These are phyloP conservation scores for Poteriospumella lacustris DNA, from an alignment of 108 stramenopile species.

Conservation along the genomic window DNA sequence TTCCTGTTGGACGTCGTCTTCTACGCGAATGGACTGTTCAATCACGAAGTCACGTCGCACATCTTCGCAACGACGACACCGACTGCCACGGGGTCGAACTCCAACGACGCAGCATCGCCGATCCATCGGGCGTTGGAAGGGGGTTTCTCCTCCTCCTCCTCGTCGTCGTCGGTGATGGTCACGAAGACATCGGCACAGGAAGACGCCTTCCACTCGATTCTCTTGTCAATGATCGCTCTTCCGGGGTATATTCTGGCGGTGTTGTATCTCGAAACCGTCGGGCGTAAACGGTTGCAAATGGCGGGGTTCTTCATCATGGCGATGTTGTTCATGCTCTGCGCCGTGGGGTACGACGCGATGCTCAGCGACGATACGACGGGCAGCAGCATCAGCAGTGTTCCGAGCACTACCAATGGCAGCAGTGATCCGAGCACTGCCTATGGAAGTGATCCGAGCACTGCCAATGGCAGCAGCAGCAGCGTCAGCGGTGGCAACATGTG, in stretches of 20 bases:
- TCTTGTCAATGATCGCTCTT: conserved; percentile 41
- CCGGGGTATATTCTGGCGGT: conserved; percentile 55
- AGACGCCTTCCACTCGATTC: conserved; percentile 25
- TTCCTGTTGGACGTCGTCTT: conserved; percentile 58
- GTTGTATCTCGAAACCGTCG: conserved; percentile 42
- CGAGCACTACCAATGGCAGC: too few relatives aligned
- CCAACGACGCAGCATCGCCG: too few relatives aligned
- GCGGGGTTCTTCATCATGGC: conserved; percentile 39
- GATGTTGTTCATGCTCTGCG: conserved; percentile 30
- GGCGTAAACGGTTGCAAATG: conserved; percentile 51
- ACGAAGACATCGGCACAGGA: conserved; percentile 20
- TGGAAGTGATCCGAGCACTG: too few relatives aligned
- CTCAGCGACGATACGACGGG: neutral
- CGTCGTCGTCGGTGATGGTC: too few relatives aligned
- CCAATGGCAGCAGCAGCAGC: too few relatives aligned
- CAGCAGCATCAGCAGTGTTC: too few relatives aligned
- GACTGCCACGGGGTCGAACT: too few relatives aligned
- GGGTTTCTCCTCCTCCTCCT: too few relatives aligned
- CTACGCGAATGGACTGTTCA: conserved; percentile 50
- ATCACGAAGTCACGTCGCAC: conserved; percentile 19
- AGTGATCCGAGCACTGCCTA: neutral
- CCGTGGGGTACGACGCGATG: neutral
- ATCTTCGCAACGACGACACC: neutral
- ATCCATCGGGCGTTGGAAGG: too few relatives aligned
- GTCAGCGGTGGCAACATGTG: too few relatives aligned